These are phyloP conservation scores for Mucor circinelloides DNA, from an alignment of 371 early-diverging fungal species.

Conservation along the genomic window DNA sequence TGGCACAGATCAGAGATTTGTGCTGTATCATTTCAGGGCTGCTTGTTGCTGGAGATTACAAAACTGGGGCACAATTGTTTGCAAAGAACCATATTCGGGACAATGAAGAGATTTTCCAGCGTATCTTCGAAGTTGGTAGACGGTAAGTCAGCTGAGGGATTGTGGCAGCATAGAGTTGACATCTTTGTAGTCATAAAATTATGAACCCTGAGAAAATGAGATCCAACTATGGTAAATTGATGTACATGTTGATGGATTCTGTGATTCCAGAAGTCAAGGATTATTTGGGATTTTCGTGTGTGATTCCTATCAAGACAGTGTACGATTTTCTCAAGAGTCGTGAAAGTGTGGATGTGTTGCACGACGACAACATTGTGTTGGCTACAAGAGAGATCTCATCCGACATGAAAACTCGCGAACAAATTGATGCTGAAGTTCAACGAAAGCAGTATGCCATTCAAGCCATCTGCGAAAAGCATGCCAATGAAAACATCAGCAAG, in stretches of 20 bases:
- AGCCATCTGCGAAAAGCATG: slow-evolving; percentile 76
- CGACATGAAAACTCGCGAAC: slow-evolving; percentile 74
- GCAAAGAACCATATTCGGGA: slow-evolving; percentile 76
- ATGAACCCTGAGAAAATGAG: slow-evolving; percentile 99
- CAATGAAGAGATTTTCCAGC: slow-evolving; percentile 86
- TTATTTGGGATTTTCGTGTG: slow-evolving; percentile 80
- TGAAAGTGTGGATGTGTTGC: slow-evolving; percentile 68
- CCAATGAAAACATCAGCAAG: slow-evolving; percentile 48
- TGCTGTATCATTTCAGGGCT: slow-evolving; percentile 93
- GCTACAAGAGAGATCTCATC: slow-evolving; percentile 92
- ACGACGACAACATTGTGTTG: slow-evolving; percentile 77
- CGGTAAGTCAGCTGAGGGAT: slow-evolving; percentile 41
- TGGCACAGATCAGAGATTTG: slow-evolving; percentile 91
- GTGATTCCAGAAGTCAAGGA: slow-evolving; percentile 86
- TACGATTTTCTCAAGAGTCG: slow-evolving; percentile 69
- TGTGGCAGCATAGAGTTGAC: background rate
- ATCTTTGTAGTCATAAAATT: slow-evolving; percentile 76
- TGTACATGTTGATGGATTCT: slow-evolving; percentile 93
- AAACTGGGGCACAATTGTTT: slow-evolving; percentile 83
- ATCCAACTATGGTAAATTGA: slow-evolving; percentile 90
- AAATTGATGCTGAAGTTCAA: slow-evolving; percentile 84
- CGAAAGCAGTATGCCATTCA: slow-evolving; percentile 91
- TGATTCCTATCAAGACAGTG: slow-evolving; percentile 88
- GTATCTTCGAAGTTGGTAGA: slow-evolving; percentile 94
- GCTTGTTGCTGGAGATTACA: slow-evolving; percentile 80